Conservation (phyloP, 1,284 basidiomycete species). For the Ustilago nuda region DNA sequence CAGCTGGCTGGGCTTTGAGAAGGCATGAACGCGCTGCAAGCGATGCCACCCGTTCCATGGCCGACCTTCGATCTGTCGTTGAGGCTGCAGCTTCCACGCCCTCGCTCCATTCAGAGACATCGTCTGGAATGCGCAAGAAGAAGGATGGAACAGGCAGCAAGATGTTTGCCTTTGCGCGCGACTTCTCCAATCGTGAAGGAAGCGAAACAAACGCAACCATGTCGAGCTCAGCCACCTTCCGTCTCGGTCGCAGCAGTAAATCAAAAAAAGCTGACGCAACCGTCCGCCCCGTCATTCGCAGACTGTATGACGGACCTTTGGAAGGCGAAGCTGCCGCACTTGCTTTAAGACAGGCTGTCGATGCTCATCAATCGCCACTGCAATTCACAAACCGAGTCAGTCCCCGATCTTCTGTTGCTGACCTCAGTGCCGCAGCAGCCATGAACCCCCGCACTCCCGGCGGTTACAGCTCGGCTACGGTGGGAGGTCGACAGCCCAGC, state of each 20-base stretch:
- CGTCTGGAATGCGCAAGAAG: constrained; percentile 34
- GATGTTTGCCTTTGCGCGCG: constrained; percentile 41
- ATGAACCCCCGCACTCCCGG: constrained; percentile 7
- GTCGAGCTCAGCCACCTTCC: constrained; percentile 28
- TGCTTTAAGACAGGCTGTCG: background rate
- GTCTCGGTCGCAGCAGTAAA: constrained; percentile 33
- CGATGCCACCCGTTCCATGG: constrained; percentile 26
- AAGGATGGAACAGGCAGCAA: constrained; percentile 38
- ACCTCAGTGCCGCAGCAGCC: constrained; percentile 13
- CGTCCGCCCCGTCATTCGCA: constrained; percentile 35
- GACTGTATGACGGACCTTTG: constrained; percentile 36
- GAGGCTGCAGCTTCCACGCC: constrained; percentile 24
- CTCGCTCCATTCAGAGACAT: constrained; percentile 38
- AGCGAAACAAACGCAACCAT: constrained; percentile 13
- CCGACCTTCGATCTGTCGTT: constrained; percentile 11
- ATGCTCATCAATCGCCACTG: constrained; percentile 11
- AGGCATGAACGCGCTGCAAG: constrained; percentile 36
- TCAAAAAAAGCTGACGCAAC: constrained; percentile 23
- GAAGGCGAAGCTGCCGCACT: constrained; percentile 31
- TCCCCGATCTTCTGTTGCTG: constrained; percentile 25
- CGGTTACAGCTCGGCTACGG: background rate
- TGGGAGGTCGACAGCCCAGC: constrained; percentile 9
- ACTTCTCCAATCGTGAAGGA: constrained; percentile 29
- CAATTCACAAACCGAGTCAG: constrained; percentile 27
- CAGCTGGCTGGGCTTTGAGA: constrained; percentile 9